A percentile compares a stretch with the other conserved stretches of the same genome.
phyloP scores from a whole-genome alignment of 1,284 basidiomycete species.

The Papiliotrema fonsecae region DNA sequence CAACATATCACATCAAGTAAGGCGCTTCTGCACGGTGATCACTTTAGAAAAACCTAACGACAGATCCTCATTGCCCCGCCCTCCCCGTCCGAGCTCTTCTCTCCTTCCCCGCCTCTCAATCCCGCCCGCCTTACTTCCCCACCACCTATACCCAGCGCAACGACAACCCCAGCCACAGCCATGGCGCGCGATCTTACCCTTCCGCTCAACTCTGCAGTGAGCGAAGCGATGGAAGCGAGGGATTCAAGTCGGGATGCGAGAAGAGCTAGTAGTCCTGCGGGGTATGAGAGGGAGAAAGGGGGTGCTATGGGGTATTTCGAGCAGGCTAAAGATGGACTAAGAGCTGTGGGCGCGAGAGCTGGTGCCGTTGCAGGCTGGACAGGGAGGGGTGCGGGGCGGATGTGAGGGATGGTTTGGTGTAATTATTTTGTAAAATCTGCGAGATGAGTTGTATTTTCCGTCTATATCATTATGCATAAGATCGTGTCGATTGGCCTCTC shows the following conservation, averaged over 20 bases:
- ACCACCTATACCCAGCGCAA: conserved; percentile 20
- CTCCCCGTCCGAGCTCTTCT: conserved; percentile 37
- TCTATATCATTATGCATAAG: too few species aligned
- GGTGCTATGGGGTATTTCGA: conserved; percentile 38
- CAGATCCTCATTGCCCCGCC: conserved; percentile 42
- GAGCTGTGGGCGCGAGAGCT: conserved; percentile 35
- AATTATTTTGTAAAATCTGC: too few species aligned
- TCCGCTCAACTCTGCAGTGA: conserved; percentile 2
- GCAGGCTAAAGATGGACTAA: conserved; percentile 41
- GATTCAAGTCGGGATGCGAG: neutral
- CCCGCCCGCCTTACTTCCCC: conserved; percentile 28
- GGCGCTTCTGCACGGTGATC: neutral
- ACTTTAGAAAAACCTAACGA: neutral
- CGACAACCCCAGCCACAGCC: conserved; percentile 15
- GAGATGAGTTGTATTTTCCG: too few species aligned
- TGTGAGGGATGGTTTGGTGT: too few species aligned
- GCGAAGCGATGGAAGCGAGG: conserved; percentile 1
- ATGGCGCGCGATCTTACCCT: conserved; percentile 3
- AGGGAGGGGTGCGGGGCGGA: neutral
- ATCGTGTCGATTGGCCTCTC: too few species aligned
- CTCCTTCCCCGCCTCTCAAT: conserved; percentile 26
- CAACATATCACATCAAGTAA: conserved; percentile 33
- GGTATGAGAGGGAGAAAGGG: neutral
- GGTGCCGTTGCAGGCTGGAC: conserved; percentile 36
- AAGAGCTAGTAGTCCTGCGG: neutral